Base-by-base conservation (phyloP, 148 eudicot genomes). In the Heliosperma pusillum region DNA sequence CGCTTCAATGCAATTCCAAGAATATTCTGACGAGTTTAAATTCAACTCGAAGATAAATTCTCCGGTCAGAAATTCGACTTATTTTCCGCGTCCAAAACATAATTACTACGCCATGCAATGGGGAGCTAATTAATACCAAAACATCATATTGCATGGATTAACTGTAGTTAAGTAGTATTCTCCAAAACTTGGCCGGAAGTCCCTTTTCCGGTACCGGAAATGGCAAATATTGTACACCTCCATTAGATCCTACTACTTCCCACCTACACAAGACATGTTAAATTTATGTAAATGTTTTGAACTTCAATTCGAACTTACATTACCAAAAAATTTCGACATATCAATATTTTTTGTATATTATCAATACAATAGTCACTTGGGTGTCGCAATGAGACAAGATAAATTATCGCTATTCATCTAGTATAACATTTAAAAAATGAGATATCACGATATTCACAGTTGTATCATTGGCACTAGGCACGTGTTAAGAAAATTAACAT, bases 141-240 rank as follows among this genome's bases (percentile, higher is more conserved):
- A 55, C 10, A 1, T 36, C 20, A 36, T 42, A 27, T 29, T 44
- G 24, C 76, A 40, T 60, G 4, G 9, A 29, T 55, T 20, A 5
- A 50, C 13, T 21, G 36, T 26, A 22, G 17, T 56, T 33, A 70
- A 13, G 75, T 68, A 25, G 60, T 71, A 79, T 75, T 84, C 79
- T 87, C 85, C 86, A 83, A 67, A 87, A 89, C 74, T 74, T 87
- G 70, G 89, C 88, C 21, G 89, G 93, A 58, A 93, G 85, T 57
- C 98, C 98, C 40, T 83, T 77, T 33, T 78, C 79, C 42, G 98
- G 98, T 45, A 93, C 76, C 22, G 92, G 96, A 74, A 93, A 93
- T 74, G 98, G 98, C 56, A 87, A 75, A 57, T 90, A 86, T 77
- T 86, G 81, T 24, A 87, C 78, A 67, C 83, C 84, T 71, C 67